Evolutionary conservation across 1,139 yeast genomes (phyloP).

Genomic region (Yamadazyma pseudoaaseri): DNA sequence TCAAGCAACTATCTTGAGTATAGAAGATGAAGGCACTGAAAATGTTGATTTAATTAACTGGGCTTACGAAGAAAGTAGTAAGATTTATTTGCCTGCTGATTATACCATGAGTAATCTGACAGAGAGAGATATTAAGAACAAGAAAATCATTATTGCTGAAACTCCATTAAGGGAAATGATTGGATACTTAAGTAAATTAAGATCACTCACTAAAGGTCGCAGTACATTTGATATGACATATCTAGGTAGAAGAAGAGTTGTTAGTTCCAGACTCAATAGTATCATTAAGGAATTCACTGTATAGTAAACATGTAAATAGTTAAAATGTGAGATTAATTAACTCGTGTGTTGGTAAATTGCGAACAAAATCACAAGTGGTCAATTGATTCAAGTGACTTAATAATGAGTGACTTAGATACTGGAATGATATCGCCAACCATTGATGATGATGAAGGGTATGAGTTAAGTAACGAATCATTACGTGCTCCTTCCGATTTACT

Average conservation of each 20-base stretch:
- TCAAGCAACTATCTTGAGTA: slow-evolving; percentile 66
- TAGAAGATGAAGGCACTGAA: slow-evolving; percentile 56
- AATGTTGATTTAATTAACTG: slow-evolving; percentile 36
- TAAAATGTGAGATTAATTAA: neutral
- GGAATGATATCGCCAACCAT: slow-evolving; percentile 3
- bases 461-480: neutral
- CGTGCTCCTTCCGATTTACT: neutral
- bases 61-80: slow-evolving; percentile 53
- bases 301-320: neutral
- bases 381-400: neutral
- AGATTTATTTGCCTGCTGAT: slow-evolving; percentile 59
- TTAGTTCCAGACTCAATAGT: slow-evolving; percentile 35
- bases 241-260: slow-evolving; percentile 65
- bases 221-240: slow-evolving; percentile 82
- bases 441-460: slow-evolving; percentile 1
- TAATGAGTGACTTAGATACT: slow-evolving; percentile 2
- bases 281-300: slow-evolving; percentile 6
- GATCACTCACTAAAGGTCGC: slow-evolving; percentile 88
- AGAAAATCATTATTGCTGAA: slow-evolving; percentile 65
- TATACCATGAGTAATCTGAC: slow-evolving; percentile 31
- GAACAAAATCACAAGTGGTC: slow-evolving; percentile 2
- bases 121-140: slow-evolving; percentile 25
- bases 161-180: slow-evolving; percentile 90
- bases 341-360: neutral
- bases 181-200: slow-evolving; percentile 73